A percentile compares a stretch with the other conserved stretches of the same genome.
Evolutionary conservation across 2,329 filamentous ascomycete species (phyloP).

Genomic region (Botrytis elliptica): DNA sequence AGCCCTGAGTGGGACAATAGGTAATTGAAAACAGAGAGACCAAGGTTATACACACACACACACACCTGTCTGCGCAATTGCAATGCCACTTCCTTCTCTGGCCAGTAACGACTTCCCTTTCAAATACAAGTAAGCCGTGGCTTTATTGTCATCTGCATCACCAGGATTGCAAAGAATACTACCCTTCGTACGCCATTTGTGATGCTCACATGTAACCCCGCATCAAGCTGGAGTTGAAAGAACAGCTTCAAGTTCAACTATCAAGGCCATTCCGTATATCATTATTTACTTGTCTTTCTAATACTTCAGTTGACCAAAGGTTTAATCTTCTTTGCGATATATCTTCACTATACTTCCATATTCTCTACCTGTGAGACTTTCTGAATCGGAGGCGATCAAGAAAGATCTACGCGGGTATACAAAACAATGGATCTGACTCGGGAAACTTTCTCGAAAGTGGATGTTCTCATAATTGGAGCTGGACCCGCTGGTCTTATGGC

Average conservation of each 20-base stretch:
- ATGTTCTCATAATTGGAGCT: conserved; percentile 51
- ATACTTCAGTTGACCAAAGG: background rate
- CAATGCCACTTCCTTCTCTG: background rate
- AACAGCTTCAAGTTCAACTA: background rate
- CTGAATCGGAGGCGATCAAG: background rate
- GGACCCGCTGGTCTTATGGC: conserved; percentile 50
- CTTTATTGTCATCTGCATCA: background rate
- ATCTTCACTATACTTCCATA: background rate
- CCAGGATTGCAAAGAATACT: too few species aligned
- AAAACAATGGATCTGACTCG: background rate
- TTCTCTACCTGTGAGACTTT: background rate
- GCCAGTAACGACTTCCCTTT: background rate
- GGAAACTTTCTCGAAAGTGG: conserved; percentile 34
- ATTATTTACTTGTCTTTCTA: background rate
- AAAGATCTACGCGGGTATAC: background rate
- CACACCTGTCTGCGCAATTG: background rate
- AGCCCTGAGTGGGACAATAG: background rate
- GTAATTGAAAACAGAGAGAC: background rate
- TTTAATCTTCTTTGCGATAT: background rate
- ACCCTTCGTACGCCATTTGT: background rate
- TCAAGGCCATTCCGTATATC: background rate
- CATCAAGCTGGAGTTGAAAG: background rate
- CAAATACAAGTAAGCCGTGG: background rate
- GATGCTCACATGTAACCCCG: background rate
- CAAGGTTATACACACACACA: background rate